Evolutionary conservation across 75 land plant genomes (phyloP).

Genomic region (Pinus albicaulis): DNA sequence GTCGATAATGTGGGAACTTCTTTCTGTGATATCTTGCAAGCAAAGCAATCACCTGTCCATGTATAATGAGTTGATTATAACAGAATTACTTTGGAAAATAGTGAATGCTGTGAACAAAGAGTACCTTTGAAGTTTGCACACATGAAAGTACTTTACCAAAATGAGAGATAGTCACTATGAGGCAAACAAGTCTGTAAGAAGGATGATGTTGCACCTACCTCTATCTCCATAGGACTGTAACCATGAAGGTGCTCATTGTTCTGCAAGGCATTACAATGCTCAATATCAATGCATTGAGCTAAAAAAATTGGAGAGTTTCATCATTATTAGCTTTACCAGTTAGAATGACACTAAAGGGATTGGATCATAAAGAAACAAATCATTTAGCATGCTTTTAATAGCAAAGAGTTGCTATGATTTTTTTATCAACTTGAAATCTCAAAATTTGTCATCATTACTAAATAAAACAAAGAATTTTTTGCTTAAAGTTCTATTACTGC

Average conservation of each 20-base stretch:
- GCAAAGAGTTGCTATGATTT: neutral
- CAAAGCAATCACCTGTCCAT: conserved; percentile 33
- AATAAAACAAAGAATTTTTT: neutral
- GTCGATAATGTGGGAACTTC: conserved; percentile 28
- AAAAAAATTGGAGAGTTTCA: neutral
- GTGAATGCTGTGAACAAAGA: neutral
- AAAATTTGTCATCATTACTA: neutral
- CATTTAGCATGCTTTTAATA: neutral
- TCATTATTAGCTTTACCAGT: neutral
- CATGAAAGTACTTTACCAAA: neutral
- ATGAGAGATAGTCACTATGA: neutral
- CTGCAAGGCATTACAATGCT: conserved; percentile 13
- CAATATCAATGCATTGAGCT: neutral
- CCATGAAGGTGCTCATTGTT: conserved; percentile 36
- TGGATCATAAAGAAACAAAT: neutral
- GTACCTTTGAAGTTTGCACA: neutral
- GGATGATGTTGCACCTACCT: conserved; percentile 18
- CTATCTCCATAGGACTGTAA: conserved; percentile 32
- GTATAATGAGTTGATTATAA: neutral
- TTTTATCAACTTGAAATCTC: neutral
- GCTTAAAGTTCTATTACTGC: neutral
- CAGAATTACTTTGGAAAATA: neutral
- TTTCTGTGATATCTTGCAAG: conserved; percentile 37
- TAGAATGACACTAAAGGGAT: neutral
- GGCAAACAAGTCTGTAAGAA: conserved; percentile 2